Evolutionary conservation across 331 rosid genomes (phyloP).

Genomic region (Quercus tomentella): DNA sequence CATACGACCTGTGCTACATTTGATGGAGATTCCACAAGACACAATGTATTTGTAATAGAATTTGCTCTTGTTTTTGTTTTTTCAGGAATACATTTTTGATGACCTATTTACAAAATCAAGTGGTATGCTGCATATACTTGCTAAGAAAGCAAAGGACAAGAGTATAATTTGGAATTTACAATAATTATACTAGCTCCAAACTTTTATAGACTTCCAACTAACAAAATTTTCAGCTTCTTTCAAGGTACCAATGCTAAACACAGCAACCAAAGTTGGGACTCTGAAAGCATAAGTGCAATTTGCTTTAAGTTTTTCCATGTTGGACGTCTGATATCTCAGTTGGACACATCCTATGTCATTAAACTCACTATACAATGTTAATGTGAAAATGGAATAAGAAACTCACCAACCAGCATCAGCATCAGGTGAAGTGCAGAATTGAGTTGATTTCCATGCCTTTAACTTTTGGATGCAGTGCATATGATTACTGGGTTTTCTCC

Average conservation of each 20-base stretch:
- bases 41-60: not conserved
- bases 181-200: not conserved
- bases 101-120: not conserved
- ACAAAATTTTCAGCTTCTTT: not conserved
- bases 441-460: constrained; percentile 29
- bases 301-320: not conserved
- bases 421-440: constrained; percentile 38
- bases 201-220: not conserved
- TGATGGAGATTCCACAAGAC: not conserved
- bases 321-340: too few species aligned
- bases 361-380: too few species aligned
- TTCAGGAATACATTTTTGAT: not conserved
- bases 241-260: not conserved
- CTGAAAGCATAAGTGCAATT: not conserved
- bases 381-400: not conserved
- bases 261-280: not conserved
- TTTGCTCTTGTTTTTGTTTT: not conserved
- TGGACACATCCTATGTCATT: too few species aligned
- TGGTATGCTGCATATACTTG: not conserved
- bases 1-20: not conserved
- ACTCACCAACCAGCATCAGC: constrained; percentile 51
- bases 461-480: constrained; percentile 28
- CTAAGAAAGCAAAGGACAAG: not conserved
- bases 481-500: constrained; percentile 49
- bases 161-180: not conserved